Base-by-base conservation (phyloP, 177 flowering plant species). In the Vitis hybrid region DNA sequence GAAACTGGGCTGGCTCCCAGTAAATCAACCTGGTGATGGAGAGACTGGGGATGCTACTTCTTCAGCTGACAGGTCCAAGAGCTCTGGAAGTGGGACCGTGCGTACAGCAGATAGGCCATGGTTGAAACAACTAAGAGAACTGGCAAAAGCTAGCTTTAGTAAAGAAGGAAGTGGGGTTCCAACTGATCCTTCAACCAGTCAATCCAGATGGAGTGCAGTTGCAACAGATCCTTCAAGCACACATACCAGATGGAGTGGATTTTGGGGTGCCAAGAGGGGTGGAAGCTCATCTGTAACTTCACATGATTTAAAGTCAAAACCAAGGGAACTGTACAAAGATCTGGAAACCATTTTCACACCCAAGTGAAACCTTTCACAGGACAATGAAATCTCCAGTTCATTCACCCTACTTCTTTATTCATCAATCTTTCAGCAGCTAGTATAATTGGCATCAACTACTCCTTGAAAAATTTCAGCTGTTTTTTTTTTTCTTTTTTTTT, bases 311-410 rank as follows among this genome's bases (percentile, higher is more conserved):
- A 89, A 84, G 81, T 67, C 92, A 2, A 90, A 75, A 54, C 74
- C 93, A 39, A 81, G 50, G 70, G 73, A 78, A 32, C 74, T 91
- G 79, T 75, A 91, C 71, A 87, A 78, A 76, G 99, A 92, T 72
- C 80, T 95, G 74, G 96, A 92, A 78, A 87, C 85, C 74, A 90
- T 95, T 78, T 95, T 93, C 83, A 88, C 94, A 60, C 81, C 92
- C 61, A 87, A 82, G 69, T 88, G 77, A 84, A 48, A 65, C 56
- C 32, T 51, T 21, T 54, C 13, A 67, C 56, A 67, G 69, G 45
- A 39, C 45, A 7, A 39, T 39, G 45, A 39, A 39, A 39, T 39
- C 45, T 39, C 45, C 45, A 39, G 8, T 39, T 39, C 45, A 39
- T 39, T 39, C 45, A 39, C 8, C 45, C 45, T 39, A 7, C 45